Conservation (phyloP, 176 grass and related monocot genomes). For the Calamus simplicifolius region DNA sequence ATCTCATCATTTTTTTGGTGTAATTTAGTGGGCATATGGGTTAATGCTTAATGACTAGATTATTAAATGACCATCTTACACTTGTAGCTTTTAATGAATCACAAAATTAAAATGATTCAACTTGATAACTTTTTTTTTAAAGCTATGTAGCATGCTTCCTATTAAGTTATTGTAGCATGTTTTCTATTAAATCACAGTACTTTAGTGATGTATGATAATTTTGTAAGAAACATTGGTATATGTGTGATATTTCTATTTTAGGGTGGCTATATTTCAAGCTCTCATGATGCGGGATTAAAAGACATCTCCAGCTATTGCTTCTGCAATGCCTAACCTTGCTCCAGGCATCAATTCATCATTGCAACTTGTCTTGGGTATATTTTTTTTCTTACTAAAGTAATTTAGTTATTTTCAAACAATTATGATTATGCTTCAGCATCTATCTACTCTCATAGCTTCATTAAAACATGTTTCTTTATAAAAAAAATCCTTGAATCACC, state of each 20-base stretch:
- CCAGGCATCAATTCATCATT: slow-evolving; percentile 61
- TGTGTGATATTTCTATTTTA: slow-evolving; percentile 8
- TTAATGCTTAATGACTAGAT: no score
- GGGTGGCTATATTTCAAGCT: slow-evolving; percentile 50
- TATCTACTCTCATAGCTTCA: no score
- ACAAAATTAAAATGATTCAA: no score
- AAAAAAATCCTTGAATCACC: no score
- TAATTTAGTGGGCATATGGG: no score
- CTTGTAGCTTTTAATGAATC: no score
- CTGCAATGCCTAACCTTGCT: slow-evolving; percentile 65
- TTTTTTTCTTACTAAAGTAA: not conserved
- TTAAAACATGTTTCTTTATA: no score
- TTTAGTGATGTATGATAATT: not conserved
- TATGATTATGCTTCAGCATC: not conserved
- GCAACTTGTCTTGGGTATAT: slow-evolving; percentile 45
- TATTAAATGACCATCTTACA: no score
- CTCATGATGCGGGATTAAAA: slow-evolving; percentile 59
- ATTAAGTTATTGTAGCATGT: no score
- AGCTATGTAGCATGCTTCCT: no score
- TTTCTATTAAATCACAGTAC: not conserved
- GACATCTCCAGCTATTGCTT: slow-evolving; percentile 58
- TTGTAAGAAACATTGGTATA: not conserved
- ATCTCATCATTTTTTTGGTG: no score
- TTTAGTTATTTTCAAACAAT: not conserved
- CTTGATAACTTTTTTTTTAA: no score